Base-by-base conservation (phyloP, 495 filamentous ascomycete genomes). In the Evansstolkia leycettana region DNA sequence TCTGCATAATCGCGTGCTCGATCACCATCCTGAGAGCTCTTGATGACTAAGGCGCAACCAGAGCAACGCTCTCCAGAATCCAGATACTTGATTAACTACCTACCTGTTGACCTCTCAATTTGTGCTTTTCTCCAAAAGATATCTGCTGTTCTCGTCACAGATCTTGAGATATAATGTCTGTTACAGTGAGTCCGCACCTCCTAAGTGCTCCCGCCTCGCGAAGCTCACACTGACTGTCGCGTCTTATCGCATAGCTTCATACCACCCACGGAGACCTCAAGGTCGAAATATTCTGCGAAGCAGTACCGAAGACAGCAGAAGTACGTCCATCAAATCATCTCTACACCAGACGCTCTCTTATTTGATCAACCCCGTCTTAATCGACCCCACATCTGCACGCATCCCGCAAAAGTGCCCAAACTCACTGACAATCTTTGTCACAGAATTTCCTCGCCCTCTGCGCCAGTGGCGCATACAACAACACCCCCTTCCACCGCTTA, bases 381-480 rank as follows among this genome's bases (percentile, higher is more conserved):
- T 27, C 11, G 11, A 7, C 24, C 11, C 6, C 11, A 6, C 11
- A 11, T 6, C 24, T 26, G 11, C 6, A 11, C 33, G 12, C 17
- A 15, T 12, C 18, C n/a, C 13, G 5, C 11, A 6, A 12, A 40
- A n/a, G n/a, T n/a, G n/a, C n/a, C n/a, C n/a, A n/a, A n/a, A n/a
- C n/a, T n/a, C n/a, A n/a, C n/a, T n/a, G n/a, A n/a, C n/a, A n/a
- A n/a, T n/a, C 5, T 9, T 23, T 23, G 5, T 13, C 7, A 28
- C 50, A 93, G 81, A 98, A 96, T 65, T 98, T 98, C 63, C 76
- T 98, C 41, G 90, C 89, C 30, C 81, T 98, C 28, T 93, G 85
- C 68, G 90, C 92, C 43, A 83, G 78, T 24, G 71, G 70, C 47
- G 85, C 84, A 65, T 98, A 92, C 65, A 70, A 90, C 56, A 59